These are phyloP conservation scores for Penicillium macrosclerotiorum DNA, from an alignment of 495 filamentous ascomycete genomes.

Conservation along the genomic window DNA sequence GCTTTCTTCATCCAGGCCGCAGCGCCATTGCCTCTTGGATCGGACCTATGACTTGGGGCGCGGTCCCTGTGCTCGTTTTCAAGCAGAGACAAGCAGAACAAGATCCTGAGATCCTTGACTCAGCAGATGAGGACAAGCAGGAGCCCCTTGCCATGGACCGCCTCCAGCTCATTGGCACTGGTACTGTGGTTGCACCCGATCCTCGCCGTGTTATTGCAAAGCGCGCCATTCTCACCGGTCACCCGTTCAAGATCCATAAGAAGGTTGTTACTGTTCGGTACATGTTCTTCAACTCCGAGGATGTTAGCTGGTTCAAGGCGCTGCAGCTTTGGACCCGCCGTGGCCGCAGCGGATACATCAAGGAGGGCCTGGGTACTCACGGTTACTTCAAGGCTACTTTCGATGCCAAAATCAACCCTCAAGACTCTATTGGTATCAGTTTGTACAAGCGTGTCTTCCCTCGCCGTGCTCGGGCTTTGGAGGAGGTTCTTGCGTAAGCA, in stretches of 20 bases:
- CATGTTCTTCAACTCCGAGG: slow-evolving; percentile 98
- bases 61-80: slow-evolving; percentile 86
- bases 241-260: slow-evolving; percentile 98
- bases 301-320: slow-evolving; percentile 95
- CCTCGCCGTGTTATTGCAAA: slow-evolving; percentile 84
- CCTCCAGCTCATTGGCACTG: slow-evolving; percentile 75
- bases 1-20: slow-evolving; percentile 86
- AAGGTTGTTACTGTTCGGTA: slow-evolving; percentile 93
- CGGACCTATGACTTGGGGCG: slow-evolving; percentile 88
- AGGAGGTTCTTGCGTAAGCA: slow-evolving; percentile 29
- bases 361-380: slow-evolving; percentile 92
- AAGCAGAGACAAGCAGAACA: slow-evolving; percentile 47
- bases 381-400: slow-evolving; percentile 99
- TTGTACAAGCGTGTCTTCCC: slow-evolving; percentile 94
- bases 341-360: slow-evolving; percentile 83
- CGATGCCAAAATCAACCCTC: slow-evolving; percentile 90
- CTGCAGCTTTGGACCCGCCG: slow-evolving; percentile 91
- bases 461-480: slow-evolving; percentile 58
- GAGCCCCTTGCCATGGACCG: slow-evolving; percentile 31
- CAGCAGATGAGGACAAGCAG: slow-evolving; percentile 29
- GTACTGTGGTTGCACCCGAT: slow-evolving; percentile 78
- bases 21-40: slow-evolving; percentile 90
- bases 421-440: slow-evolving; percentile 89
- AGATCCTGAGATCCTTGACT: slow-evolving; percentile 42
- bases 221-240: slow-evolving; percentile 88